Conservation (phyloP, 768 basidiomycete species). For the Termitomyces sp. region DNA sequence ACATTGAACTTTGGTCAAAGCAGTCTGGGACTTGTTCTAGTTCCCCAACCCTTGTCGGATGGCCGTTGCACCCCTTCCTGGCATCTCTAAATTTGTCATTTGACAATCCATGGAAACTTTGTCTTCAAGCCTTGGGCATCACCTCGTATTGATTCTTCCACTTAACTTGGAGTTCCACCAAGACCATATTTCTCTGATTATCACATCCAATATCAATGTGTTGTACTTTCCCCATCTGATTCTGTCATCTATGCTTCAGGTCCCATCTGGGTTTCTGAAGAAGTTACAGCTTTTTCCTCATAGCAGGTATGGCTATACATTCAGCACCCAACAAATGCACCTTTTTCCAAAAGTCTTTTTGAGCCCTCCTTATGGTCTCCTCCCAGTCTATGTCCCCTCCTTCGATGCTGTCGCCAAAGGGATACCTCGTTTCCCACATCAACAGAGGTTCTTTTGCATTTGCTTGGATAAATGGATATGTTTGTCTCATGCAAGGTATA, state of each 20-base stretch:
- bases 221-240: neutral
- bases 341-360: slow-evolving; percentile 29
- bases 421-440: slow-evolving; percentile 26
- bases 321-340: slow-evolving; percentile 18
- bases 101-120: neutral
- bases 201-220: no score
- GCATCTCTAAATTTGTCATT: neutral
- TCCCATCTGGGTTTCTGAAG: slow-evolving; percentile 16
- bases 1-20: neutral
- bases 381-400: slow-evolving; percentile 3
- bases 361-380: slow-evolving; percentile 3
- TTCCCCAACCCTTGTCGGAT: neutral
- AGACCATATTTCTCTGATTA: neutral
- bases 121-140: no score
- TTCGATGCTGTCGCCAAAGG: neutral
- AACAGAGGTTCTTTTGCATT: slow-evolving; percentile 44
- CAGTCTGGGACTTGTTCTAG: neutral
- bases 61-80: neutral
- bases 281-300: slow-evolving; percentile 24
- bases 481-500: slow-evolving; percentile 65
- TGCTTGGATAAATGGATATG: slow-evolving; percentile 50
- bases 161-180: neutral
- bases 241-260: slow-evolving; percentile 1
- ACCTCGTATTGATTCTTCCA: neutral
- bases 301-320: slow-evolving; percentile 34